Conservation (phyloP, 2,329 filamentous ascomycete genomes). For the Fusarium acutatum region DNA sequence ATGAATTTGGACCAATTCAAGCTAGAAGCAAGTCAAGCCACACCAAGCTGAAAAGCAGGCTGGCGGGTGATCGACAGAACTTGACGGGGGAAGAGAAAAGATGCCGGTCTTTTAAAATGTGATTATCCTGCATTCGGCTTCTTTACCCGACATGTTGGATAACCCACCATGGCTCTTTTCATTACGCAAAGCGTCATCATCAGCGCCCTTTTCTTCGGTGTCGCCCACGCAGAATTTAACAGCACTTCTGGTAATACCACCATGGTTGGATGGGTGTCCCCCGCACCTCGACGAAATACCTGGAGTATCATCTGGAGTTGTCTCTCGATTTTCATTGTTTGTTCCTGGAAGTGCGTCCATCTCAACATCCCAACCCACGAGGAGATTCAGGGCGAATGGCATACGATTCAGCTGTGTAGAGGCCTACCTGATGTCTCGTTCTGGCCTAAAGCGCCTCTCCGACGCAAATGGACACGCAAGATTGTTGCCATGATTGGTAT, state of each 20-base stretch:
- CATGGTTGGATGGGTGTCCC: background rate
- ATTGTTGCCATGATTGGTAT: accelerated
- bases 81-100: accelerated
- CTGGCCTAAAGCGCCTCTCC: accelerated
- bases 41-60: background rate
- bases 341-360: background rate
- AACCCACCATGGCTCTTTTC: background rate
- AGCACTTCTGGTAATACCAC: background rate
- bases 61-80: background rate
- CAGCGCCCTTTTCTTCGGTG: background rate
- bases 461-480: background rate
- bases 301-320: background rate
- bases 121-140: no score
- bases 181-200: accelerated
- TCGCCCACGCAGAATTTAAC: accelerated
- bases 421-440: accelerated
- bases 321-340: background rate
- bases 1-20: background rate
- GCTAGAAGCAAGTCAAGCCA: background rate
- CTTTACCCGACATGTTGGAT: no score
- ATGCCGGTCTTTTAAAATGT: accelerated
- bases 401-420: accelerated
- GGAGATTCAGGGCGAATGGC: background rate
- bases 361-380: background rate
- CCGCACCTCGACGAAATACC: accelerated